Evolutionary conservation across 495 filamentous ascomycete genomes (phyloP).

Genomic region (Platismatia glauca): DNA sequence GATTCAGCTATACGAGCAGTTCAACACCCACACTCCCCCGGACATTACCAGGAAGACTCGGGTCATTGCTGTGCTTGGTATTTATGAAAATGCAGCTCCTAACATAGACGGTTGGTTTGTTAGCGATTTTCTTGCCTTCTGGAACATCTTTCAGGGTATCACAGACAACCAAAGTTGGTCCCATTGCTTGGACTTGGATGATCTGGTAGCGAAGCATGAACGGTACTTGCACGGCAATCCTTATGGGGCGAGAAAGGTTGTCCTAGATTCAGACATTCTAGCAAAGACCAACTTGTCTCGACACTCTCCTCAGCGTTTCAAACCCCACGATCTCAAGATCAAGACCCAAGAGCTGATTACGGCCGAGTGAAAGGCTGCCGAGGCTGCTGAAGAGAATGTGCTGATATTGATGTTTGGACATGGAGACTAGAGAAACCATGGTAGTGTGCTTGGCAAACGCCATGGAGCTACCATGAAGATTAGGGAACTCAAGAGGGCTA

Average conservation of each 20-base stretch:
- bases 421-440: conserved; percentile 20
- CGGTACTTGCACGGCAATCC: conserved; percentile 25
- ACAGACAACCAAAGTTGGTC: conserved; percentile 25
- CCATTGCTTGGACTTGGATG: conserved; percentile 20
- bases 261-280: conserved; percentile 23
- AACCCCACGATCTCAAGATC: conserved; percentile 18
- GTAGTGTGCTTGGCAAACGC: conserved; percentile 20
- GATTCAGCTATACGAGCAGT: neutral
- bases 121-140: conserved; percentile 27
- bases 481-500: conserved; percentile 12
- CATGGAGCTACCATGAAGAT: conserved; percentile 15
- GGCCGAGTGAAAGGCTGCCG: conserved; percentile 22
- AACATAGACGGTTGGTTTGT: conserved; percentile 26
- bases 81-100: conserved; percentile 14
- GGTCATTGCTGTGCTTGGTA: conserved; percentile 25
- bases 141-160: conserved; percentile 23
- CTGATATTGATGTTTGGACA: conserved; percentile 26
- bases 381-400: conserved; percentile 18
- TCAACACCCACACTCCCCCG: conserved; percentile 17
- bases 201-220: conserved; percentile 20
- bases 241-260: conserved; percentile 23
- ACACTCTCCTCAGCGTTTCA: conserved; percentile 5
- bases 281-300: conserved; percentile 13
- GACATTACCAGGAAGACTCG: conserved; percentile 23
- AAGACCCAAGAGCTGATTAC: conserved; percentile 21